Conservation (phyloP, 352 stramenopile genomes). For the Phytophthora meadii region DNA sequence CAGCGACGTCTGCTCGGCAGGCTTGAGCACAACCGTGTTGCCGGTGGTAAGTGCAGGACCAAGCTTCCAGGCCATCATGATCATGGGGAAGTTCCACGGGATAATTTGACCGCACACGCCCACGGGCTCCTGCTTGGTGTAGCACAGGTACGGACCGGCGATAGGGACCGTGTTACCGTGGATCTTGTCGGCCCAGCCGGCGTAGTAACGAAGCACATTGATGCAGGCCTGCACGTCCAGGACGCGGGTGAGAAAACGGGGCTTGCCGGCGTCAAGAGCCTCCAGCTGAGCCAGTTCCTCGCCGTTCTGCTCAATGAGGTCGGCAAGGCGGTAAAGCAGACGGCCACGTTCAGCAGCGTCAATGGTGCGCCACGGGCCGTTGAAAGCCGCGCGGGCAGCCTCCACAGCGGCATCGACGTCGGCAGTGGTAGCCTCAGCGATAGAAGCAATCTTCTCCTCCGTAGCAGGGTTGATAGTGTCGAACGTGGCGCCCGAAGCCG, state of each 20-base stretch:
- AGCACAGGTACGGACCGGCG: slow-evolving; percentile 54
- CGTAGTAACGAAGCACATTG: slow-evolving; percentile 94
- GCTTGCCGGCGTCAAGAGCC: slow-evolving; percentile 96
- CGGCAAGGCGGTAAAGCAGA: slow-evolving; percentile 52
- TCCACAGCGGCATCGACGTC: slow-evolving; percentile 78
- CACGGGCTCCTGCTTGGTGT: slow-evolving; percentile 85
- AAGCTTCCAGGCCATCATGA: slow-evolving; percentile 96
- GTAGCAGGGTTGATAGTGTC: slow-evolving; percentile 79
- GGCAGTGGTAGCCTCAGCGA: slow-evolving; percentile 57
- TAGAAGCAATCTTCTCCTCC: slow-evolving; percentile 71
- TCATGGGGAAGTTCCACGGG: slow-evolving; percentile 97
- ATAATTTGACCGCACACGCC: slow-evolving; percentile 93
- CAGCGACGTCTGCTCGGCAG: slow-evolving; percentile 94
- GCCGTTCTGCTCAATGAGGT: slow-evolving; percentile 57
- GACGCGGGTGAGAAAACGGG: slow-evolving; percentile 79
- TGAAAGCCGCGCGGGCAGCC: slow-evolving; percentile 69
- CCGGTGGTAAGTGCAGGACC: slow-evolving; percentile 89
- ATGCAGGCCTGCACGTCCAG: slow-evolving; percentile 86
- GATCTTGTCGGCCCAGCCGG: slow-evolving; percentile 89
- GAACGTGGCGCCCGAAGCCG: slow-evolving; percentile 71
- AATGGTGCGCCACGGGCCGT: slow-evolving; percentile 69
- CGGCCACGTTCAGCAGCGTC: slow-evolving; percentile 42
- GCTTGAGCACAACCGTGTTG: slow-evolving; percentile 95
- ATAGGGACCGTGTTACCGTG: slow-evolving; percentile 81
- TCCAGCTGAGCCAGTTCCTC: slow-evolving; percentile 85